These are phyloP conservation scores for Pestalotiopsis fici DNA, from an alignment of 2,329 filamentous ascomycete species.

Conservation along the genomic window DNA sequence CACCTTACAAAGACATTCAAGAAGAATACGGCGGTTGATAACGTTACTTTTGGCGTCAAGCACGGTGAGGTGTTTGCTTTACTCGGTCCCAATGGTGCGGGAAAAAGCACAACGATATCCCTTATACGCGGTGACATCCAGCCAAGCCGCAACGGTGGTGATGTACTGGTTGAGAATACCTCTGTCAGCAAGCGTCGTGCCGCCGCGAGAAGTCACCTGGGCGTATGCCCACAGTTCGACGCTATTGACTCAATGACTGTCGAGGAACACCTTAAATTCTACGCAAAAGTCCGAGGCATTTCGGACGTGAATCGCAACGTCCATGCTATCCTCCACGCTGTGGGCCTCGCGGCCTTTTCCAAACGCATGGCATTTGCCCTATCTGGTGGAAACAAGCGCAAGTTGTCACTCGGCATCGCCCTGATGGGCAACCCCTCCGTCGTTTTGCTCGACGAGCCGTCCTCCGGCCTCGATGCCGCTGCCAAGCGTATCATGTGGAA, in stretches of 20 bases:
- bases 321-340: slow-evolving; percentile 73
- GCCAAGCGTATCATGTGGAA: slow-evolving; percentile 94
- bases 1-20: slow-evolving; percentile 81
- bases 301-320: slow-evolving; percentile 77
- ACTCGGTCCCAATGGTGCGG: slow-evolving; percentile 87
- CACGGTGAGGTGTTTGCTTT: slow-evolving; percentile 85
- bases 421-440: slow-evolving; percentile 91
- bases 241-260: slow-evolving; percentile 93
- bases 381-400: slow-evolving; percentile 92
- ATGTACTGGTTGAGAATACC: slow-evolving; percentile 77
- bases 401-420: slow-evolving; percentile 84
- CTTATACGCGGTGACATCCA: slow-evolving; percentile 86
- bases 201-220: slow-evolving; percentile 73
- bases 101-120: slow-evolving; percentile 87
- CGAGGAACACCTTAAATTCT: slow-evolving; percentile 82
- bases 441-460: slow-evolving; percentile 85
- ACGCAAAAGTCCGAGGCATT: slow-evolving; percentile 81
- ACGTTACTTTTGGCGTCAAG: slow-evolving; percentile 80
- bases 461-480: slow-evolving; percentile 85
- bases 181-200: slow-evolving; percentile 74
- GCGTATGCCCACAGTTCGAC: slow-evolving; percentile 89
- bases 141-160: slow-evolving; percentile 70
- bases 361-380: slow-evolving; percentile 77
- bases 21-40: slow-evolving; percentile 78
- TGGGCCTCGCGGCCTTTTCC: slow-evolving; percentile 72